These are phyloP conservation scores for Cephalotrichum gorgonifer DNA, from an alignment of 2,329 filamentous ascomycete species.

Conservation along the genomic window DNA sequence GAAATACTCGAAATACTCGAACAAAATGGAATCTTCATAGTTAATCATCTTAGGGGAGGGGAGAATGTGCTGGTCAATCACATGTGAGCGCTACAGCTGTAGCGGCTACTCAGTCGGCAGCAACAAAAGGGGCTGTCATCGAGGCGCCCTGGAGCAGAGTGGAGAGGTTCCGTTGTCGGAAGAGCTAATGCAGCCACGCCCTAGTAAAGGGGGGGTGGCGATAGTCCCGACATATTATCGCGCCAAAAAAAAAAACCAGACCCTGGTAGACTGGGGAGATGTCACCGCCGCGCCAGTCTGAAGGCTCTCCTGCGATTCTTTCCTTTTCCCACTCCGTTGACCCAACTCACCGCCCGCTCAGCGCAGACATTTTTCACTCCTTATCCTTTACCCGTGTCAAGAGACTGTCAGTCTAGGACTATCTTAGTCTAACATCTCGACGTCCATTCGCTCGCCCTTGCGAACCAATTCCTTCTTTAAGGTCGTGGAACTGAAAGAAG, in stretches of 20 bases:
- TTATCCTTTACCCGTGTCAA: neutral
- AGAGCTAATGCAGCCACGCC: neutral
- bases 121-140: neutral
- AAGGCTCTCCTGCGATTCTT: neutral
- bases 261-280: neutral
- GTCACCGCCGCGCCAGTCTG: neutral
- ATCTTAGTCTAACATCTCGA: no score
- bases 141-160: neutral
- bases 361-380: neutral
- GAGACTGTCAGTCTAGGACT: no score
- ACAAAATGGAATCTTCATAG: no score
- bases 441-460: no score
- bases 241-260: neutral
- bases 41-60: no score
- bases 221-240: conserved; percentile 2
- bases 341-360: no score
- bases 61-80: no score
- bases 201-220: neutral
- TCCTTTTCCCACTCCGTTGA: neutral
- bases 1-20: no score
- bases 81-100: neutral
- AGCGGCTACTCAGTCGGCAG: neutral
- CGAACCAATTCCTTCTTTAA: neutral
- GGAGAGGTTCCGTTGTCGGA: neutral
- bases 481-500: neutral